Percentiles rank a stretch among this genome's conserved stretches.
Evolutionary conservation across 2,329 filamentous ascomycete genomes (phyloP).

Genomic region (Trichoderma harzianum): DNA sequence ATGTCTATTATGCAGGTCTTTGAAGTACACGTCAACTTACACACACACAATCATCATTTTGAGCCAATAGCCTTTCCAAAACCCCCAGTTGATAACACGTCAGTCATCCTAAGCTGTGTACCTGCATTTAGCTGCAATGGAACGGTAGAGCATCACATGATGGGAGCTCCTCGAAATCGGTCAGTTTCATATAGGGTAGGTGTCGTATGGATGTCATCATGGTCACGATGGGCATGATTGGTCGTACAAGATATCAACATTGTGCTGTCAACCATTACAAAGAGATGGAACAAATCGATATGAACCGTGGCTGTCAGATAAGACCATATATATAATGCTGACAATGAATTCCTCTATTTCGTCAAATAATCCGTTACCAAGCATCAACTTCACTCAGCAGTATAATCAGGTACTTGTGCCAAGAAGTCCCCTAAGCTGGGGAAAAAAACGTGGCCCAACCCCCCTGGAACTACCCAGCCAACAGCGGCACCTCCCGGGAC

Average conservation of each 20-base stretch:
- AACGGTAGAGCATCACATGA: not conserved
- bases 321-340: not conserved
- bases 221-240: not conserved
- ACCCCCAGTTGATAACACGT: not conserved
- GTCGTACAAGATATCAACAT: not conserved
- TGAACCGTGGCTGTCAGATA: not conserved
- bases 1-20: not conserved
- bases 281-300: not conserved
- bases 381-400: not conserved
- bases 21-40: not conserved
- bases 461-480: not conserved
- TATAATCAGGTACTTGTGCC: not conserved
- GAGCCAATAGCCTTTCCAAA: not conserved
- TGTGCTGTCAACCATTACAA: not conserved
- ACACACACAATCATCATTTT: not conserved
- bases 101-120: not conserved
- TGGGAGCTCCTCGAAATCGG: not conserved
- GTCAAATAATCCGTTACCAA: not conserved
- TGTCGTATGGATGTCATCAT: not conserved
- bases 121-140: not conserved
- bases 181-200: not conserved
- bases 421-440: not conserved
- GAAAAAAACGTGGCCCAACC: not conserved
- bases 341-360: not conserved
- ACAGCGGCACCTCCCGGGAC: not conserved